These are phyloP conservation scores for Periconia sp. DNA, from an alignment of 2,329 filamentous ascomycete species.

Conservation along the genomic window DNA sequence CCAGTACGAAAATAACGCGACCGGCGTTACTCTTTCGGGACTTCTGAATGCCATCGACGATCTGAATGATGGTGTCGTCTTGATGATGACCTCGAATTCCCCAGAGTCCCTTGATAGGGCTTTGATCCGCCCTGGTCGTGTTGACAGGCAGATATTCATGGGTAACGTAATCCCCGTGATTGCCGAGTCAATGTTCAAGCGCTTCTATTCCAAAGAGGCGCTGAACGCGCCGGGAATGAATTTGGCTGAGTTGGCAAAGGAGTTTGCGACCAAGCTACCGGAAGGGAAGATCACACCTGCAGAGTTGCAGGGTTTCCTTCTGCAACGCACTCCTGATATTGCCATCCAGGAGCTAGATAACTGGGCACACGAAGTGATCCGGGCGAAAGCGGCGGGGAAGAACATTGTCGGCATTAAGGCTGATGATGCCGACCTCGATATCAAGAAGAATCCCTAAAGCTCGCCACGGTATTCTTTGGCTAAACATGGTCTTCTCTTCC, in stretches of 20 bases:
- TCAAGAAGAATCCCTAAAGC: not conserved
- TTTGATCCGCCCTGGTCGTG: conserved; percentile 63
- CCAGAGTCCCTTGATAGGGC: conserved; percentile 48
- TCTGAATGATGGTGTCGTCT: conserved; percentile 9
- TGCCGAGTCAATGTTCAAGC: conserved; percentile 19
- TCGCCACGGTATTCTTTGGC: no score
- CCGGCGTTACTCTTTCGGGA: conserved; percentile 88
- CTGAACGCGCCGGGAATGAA: conserved; percentile 36
- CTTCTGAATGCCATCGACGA: conserved; percentile 65
- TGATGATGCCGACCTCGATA: not conserved
- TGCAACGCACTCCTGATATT: not conserved
- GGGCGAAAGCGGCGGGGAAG: not conserved
- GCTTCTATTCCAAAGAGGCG: conserved; percentile 19
- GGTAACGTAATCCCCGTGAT: conserved; percentile 12
- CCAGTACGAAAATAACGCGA: conserved; percentile 58
- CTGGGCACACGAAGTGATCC: not conserved
- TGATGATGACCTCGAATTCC: conserved; percentile 33
- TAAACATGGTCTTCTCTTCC: no score
- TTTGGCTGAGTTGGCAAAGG: conserved; percentile 42
- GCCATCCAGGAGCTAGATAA: not conserved
- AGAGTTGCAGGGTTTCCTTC: conserved; percentile 16
- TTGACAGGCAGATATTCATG: conserved; percentile 51
- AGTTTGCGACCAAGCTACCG: conserved; percentile 11
- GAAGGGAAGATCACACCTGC: conserved; percentile 11
- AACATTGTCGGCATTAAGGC: conserved; percentile 2